Percentiles rank a stretch among this genome's conserved stretches.
Evolutionary conservation across 208 protist species (phyloP).

Genomic region (Trypanosoma congolense): DNA sequence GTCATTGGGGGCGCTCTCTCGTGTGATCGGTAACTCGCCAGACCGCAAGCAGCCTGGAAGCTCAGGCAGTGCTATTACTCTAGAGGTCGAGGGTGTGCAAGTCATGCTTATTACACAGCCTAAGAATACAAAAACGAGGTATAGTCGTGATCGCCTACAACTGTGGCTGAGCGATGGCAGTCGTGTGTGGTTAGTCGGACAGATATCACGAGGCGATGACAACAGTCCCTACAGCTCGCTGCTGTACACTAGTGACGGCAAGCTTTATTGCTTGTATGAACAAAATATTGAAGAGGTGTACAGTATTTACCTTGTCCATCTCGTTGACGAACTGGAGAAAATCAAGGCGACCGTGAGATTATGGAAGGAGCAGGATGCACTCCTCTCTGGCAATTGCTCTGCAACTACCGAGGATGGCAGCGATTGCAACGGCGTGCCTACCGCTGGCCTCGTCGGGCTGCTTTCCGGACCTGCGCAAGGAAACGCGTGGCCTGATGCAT

Average conservation of each 20-base stretch:
- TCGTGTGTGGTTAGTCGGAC: slow-evolving; percentile 3
- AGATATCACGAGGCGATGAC: not conserved
- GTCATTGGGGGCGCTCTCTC: not conserved
- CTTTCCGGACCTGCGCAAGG: not conserved
- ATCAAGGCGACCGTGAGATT: slow-evolving; percentile 3
- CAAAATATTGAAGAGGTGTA: not conserved
- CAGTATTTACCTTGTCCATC: slow-evolving; percentile 7
- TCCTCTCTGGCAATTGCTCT: not conserved
- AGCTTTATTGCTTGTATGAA: slow-evolving; percentile 11
- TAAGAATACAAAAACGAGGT: not conserved
- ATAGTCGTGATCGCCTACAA: not conserved
- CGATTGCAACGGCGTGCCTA: slow-evolving; percentile 1
- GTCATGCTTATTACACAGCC: not conserved
- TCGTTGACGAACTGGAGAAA: slow-evolving; percentile 2
- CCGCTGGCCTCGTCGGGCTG: slow-evolving; percentile 12
- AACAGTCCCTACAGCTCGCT: not conserved
- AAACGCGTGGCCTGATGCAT: slow-evolving; percentile 6
- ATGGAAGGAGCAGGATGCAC: slow-evolving; percentile 6
- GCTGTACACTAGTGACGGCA: not conserved
- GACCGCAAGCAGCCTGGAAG: not conserved
- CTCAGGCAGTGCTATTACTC: not conserved
- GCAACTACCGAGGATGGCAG: not conserved
- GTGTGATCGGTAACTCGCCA: not conserved
- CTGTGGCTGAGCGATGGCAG: slow-evolving; percentile 8
- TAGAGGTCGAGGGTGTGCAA: not conserved